Base-by-base conservation (phyloP, 1,284 basidiomycete genomes). In the Austroboletus niveus region DNA sequence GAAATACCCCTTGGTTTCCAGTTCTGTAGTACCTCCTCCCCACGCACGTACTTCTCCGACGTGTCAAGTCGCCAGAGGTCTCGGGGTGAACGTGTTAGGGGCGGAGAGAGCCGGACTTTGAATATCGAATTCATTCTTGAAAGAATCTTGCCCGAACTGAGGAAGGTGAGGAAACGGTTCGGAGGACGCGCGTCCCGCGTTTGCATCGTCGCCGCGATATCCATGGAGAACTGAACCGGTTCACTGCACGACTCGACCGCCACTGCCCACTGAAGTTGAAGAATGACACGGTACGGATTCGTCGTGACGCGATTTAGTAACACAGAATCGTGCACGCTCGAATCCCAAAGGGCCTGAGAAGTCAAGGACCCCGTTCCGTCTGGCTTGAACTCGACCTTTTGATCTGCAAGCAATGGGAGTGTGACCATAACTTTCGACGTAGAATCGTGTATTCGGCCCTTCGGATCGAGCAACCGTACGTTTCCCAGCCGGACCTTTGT, bases 41-140 rank as follows among this genome's bases (percentile, higher is more conserved):
- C 94, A 24, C 87, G 80, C 0, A 99, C 93, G 66, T 95, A 96
- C 69, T 93, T 95, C 67, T 91, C 88, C 15, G 89, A 86, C 1
- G 96, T 98, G 72, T 98, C 94, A 47, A 98, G 76, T 45, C 94
- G 78, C 95, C 96, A 98, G 11, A 98, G 77, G 55, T 98, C 95
- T 65, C 84, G 83, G 2, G 92, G 82, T 2, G 88, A 93, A 40
- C 92, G 86, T 8, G 92, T 95, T 56, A 93, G 72, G 4, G 92
- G 90, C 11, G 96, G 94, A 4, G 84, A 84, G 27, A 98, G 76
- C 44, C 82, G 81, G 36, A 98, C 80, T 30, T 75, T 81, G 73
- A 95, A 98, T 38, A 96, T 79, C 14, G 83, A 84, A 61, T 85
- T 93, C 32, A 85, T 84, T 74, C 90, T 90, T 22, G 81, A 76